Evolutionary conservation across 768 basidiomycete species (phyloP), one percentile per base, ranked within the genome.

Genomic region (Gloeopeniophorella convolvens): DNA sequence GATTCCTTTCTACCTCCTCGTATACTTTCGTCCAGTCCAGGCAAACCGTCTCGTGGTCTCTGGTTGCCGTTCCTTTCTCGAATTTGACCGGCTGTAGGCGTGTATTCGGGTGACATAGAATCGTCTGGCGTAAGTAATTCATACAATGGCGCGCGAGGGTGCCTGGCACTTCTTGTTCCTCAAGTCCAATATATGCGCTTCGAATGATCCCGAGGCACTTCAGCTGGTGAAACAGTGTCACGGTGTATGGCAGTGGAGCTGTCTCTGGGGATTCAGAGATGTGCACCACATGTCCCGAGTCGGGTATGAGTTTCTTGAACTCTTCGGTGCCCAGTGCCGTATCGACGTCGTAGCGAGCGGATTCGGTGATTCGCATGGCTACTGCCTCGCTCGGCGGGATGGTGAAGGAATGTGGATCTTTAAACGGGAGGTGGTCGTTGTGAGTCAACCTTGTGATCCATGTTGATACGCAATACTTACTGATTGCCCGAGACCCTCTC

Each of bases 151-250:
- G 30, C 61, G 49, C 15, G 16, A 20, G 20, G 23, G 33, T 13
- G 42, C 28, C 16, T 28, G 33, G 23, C 24, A 9, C 45, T 5
- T 35, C 28, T 28, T 47, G 33, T 50, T 42, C 26, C 49, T n/a
- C n/a, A n/a, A n/a, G n/a, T n/a, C n/a, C 45, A 23, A 59, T 49
- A 31, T 66, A 54, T 11, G 60, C 54, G 4, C 55, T 50, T 9
- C 66, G 67, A 35, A 72, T 56, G 48, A 71, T 66, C 33, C 63
- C 63, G 20, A 73, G 60, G 46, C 71, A 72, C 30, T 66, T 65
- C 7, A 72, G 61, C 54, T 71, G 70, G 51, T 73, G 72, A 55
- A 73, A 69, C 40, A 73, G 51, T 0, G 67, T 58, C 6, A 71
- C 61, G 1, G 69, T 72, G 60, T 70, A 66, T 18, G 63, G 42